Base-by-base conservation (phyloP, 805 yeast genomes). In the Ogataea salicorniae region DNA sequence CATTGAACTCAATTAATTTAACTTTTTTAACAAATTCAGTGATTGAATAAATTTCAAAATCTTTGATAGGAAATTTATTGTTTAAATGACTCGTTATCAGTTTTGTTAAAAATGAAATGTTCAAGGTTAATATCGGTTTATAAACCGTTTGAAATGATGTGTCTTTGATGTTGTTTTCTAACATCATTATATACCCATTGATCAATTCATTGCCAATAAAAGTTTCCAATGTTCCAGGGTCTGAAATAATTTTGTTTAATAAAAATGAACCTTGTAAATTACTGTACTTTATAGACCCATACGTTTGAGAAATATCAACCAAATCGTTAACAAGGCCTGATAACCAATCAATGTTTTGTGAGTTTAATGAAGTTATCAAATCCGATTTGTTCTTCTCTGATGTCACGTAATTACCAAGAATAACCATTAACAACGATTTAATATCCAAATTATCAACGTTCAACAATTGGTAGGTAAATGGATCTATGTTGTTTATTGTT, bases 381-480 rank as follows among this genome's bases (percentile, higher is more conserved):
- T 7, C 9, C 2, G 22, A 4, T 37, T 46, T 53, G n/a, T 39
- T 34, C 26, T 41, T 42, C 3, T 48, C 46, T 4, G 55, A 49
- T n/a, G 39, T 37, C 23, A 57, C 51, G 37, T 43, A 50, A 37
- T 57, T 56, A 9, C 57, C 56, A 20, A 53, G 18, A 5, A 52
- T 36, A 9, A 57, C 49, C 56, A 54, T 52, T 2, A 43, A 44
- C 16, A 56, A 26, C 5, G 57, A 37, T n/a, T 37, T 37, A 8
- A 49, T 26, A n/a, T 38, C 22, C 31, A 16, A 14, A 4, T 35
- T 31, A 11, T 37, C 34, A 39, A 5, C 33, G 13, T 26, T 26
- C 31, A 26, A 9, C 13, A 26, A 26, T 26, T 26, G 31, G 11
- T 26, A 26, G 4, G 31, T 26, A 11, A 26, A 26, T 2, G 31